Conservation (phyloP, 75 land plant species). For the Selaginella moellendorffii region DNA sequence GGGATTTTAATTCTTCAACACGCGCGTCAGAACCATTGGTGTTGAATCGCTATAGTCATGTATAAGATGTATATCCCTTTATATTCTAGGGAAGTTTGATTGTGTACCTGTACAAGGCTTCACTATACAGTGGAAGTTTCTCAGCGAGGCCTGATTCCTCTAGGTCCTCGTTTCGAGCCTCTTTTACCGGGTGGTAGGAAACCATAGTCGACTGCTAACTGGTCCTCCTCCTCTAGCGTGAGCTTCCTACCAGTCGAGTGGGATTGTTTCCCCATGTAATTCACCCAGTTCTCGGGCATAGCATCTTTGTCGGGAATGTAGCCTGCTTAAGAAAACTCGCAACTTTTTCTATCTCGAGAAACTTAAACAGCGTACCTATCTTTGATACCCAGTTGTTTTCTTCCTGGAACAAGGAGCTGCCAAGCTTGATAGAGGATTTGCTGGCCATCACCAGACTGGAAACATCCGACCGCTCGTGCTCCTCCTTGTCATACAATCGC, state of each 20-base stretch:
- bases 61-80: no score
- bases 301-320: slow-evolving; percentile 23
- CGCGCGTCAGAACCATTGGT: no score
- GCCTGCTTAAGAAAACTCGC: slow-evolving; percentile 8
- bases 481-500: slow-evolving; percentile 33
- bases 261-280: slow-evolving; percentile 1
- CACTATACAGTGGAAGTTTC: no score
- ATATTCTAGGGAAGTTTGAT: no score
- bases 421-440: neutral
- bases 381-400: slow-evolving; percentile 16
- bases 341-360: neutral
- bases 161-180: slow-evolving; percentile 22
- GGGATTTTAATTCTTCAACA: no score
- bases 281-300: neutral
- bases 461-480: slow-evolving; percentile 12
- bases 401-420: slow-evolving; percentile 1
- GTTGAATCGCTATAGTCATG: no score
- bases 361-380: slow-evolving; percentile 7
- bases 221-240: slow-evolving; percentile 1
- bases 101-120: no score
- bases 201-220: slow-evolving; percentile 15
- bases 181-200: slow-evolving; percentile 14
- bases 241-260: neutral
- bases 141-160: slow-evolving; percentile 17
- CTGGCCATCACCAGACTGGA: neutral